These are phyloP conservation scores for Amylocarpus encephaloides DNA, from an alignment of 2,329 filamentous ascomycete species.

Conservation along the genomic window DNA sequence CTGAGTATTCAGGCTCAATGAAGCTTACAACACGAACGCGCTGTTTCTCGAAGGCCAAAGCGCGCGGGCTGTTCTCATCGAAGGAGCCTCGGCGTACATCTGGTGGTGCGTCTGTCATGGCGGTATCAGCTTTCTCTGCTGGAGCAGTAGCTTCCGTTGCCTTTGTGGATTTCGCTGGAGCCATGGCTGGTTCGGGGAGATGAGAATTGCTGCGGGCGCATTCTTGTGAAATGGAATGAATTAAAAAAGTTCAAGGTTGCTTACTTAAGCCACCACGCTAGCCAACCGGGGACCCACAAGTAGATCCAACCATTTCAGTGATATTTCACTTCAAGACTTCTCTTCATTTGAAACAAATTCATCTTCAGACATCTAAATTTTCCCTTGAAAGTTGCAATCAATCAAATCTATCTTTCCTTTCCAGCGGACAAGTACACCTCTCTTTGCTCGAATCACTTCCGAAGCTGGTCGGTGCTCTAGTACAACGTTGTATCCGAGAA, in stretches of 20 bases:
- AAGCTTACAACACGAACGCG: slow-evolving; percentile 26
- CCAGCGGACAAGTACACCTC: too few species aligned
- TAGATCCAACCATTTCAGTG: too few species aligned
- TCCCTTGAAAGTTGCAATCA: too few species aligned
- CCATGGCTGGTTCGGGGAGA: slow-evolving; percentile 7
- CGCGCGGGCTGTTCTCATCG: slow-evolving; percentile 14
- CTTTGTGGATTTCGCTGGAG: slow-evolving; percentile 21
- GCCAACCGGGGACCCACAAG: too few species aligned
- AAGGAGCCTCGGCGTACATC: background rate
- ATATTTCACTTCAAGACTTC: too few species aligned
- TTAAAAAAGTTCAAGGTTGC: background rate
- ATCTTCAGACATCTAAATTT: too few species aligned
- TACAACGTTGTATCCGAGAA: too few species aligned
- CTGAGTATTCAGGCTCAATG: background rate
- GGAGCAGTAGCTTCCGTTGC: slow-evolving; percentile 4
- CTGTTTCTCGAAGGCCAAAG: slow-evolving; percentile 19
- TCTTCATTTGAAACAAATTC: too few species aligned
- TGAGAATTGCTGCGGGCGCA: slow-evolving; percentile 3
- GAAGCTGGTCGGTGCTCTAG: too few species aligned
- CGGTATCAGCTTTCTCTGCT: slow-evolving; percentile 15
- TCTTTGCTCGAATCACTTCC: too few species aligned
- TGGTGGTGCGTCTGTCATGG: slow-evolving; percentile 22
- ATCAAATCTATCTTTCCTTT: too few species aligned
- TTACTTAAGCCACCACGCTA: background rate
- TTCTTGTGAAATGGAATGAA: background rate